These are phyloP conservation scores for Exsudoporus frostii DNA, from an alignment of 768 basidiomycete species.

Conservation along the genomic window DNA sequence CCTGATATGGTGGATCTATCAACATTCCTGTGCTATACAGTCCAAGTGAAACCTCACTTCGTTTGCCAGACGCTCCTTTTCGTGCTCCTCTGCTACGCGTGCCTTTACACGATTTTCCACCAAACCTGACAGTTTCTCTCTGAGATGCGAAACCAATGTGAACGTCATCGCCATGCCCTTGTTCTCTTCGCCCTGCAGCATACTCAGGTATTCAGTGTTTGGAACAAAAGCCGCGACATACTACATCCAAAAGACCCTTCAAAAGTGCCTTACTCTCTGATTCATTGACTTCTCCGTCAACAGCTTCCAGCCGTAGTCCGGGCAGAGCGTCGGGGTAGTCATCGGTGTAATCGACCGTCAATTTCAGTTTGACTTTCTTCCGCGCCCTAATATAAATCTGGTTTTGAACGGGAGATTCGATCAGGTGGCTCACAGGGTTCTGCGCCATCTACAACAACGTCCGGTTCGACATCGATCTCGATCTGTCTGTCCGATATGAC, in stretches of 20 bases:
- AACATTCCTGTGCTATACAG: background rate
- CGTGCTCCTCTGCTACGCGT: slow-evolving; percentile 57
- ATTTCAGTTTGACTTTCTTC: slow-evolving; percentile 65
- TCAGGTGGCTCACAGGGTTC: slow-evolving; percentile 47
- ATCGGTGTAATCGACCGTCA: slow-evolving; percentile 75
- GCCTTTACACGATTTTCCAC: slow-evolving; percentile 58
- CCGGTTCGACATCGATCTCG: slow-evolving; percentile 84
- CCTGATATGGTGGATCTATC: slow-evolving; percentile 44
- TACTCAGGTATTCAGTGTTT: background rate
- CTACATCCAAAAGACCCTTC: slow-evolving; percentile 52
- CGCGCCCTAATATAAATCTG: slow-evolving; percentile 10
- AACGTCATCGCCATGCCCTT: slow-evolving; percentile 98
- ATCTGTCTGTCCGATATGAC: slow-evolving; percentile 82
- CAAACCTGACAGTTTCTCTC: slow-evolving; percentile 69
- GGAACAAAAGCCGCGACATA: slow-evolving; percentile 32
- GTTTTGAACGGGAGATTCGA: background rate
- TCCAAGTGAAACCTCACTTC: slow-evolving; percentile 51
- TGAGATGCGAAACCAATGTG: slow-evolving; percentile 81
- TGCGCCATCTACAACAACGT: slow-evolving; percentile 61
- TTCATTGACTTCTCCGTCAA: slow-evolving; percentile 65
- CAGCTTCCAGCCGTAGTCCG: slow-evolving; percentile 57
- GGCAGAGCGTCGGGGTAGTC: slow-evolving; percentile 86
- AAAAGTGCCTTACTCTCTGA: slow-evolving; percentile 55
- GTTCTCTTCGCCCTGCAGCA: slow-evolving; percentile 71
- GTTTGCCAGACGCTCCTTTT: slow-evolving; percentile 68